Conservation (phyloP, 495 filamentous ascomycete species). For the Penicillium lividum region DNA sequence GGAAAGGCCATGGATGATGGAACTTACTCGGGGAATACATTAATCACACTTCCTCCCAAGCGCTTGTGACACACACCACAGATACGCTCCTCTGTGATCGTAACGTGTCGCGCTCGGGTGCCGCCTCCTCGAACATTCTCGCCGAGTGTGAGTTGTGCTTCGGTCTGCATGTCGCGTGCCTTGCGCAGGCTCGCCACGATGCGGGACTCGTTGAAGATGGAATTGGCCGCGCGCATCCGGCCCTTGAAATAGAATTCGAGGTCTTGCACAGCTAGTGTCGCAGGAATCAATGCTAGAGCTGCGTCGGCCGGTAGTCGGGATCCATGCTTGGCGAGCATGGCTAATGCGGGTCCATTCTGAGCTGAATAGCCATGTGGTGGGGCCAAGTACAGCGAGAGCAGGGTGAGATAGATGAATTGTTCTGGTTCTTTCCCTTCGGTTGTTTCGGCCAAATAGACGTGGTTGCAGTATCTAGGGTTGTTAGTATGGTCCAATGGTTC, state of each 20-base stretch:
- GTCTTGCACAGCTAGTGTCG: conserved; percentile 70
- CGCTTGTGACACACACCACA: conserved; percentile 92
- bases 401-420: conserved; percentile 83
- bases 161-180: conserved; percentile 68
- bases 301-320: conserved; percentile 84
- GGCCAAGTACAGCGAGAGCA: conserved; percentile 85
- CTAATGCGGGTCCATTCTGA: conserved; percentile 76
- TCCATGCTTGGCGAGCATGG: conserved; percentile 87
- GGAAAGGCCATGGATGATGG: background rate
- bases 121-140: conserved; percentile 55
- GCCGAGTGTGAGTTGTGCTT: conserved; percentile 67
- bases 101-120: conserved; percentile 69
- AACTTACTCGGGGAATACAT: conserved; percentile 67
- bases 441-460: conserved; percentile 61
- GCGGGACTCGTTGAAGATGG: conserved; percentile 71
- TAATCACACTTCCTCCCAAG: conserved; percentile 84
- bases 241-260: conserved; percentile 92
- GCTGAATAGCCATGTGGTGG: conserved; percentile 74
- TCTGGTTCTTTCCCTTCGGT: conserved; percentile 46
- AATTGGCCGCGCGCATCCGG: conserved; percentile 84
- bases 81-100: conserved; percentile 81
- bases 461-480: conserved; percentile 82
- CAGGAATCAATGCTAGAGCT: conserved; percentile 83
- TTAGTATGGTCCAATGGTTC: conserved; percentile 15
- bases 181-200: conserved; percentile 74